These are phyloP conservation scores for Magnusiomyces magnusii DNA, from an alignment of 1,139 yeast genomes.

Conservation along the genomic window DNA sequence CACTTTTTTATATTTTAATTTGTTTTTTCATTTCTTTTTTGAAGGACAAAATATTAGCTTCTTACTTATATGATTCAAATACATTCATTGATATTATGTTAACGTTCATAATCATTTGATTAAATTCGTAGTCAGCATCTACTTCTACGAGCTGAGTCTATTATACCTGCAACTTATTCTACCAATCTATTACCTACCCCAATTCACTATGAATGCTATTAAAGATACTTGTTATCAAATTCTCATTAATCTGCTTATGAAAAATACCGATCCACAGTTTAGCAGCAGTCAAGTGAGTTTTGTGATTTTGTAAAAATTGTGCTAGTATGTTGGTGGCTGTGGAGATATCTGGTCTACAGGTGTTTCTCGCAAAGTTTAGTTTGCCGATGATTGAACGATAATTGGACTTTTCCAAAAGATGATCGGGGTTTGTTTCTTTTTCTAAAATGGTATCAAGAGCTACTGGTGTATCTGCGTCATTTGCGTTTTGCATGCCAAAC, in stretches of 20 bases:
- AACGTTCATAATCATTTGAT: too few relatives aligned
- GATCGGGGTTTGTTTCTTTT: background rate
- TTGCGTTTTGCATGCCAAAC: background rate
- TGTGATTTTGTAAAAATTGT: background rate
- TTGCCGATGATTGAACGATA: background rate
- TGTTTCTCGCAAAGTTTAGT: background rate
- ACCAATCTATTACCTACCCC: too few relatives aligned
- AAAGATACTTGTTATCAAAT: background rate
- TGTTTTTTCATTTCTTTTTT: too few relatives aligned
- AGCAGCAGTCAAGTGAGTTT: background rate
- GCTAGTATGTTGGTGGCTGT: background rate
- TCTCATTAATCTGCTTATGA: background rate
- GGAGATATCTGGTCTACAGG: background rate
- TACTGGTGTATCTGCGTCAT: background rate
- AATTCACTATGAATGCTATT: too few relatives aligned
- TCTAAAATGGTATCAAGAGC: background rate
- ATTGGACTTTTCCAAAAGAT: background rate
- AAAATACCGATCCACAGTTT: background rate
- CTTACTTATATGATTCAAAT: too few relatives aligned
- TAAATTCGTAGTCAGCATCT: too few relatives aligned
- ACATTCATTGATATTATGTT: too few relatives aligned
- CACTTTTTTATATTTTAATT: too few relatives aligned
- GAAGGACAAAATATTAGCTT: too few relatives aligned
- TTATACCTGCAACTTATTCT: too few relatives aligned
- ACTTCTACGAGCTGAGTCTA: too few relatives aligned